A percentile compares a stretch with the other conserved stretches of the same genome.
Conservation (phyloP, 495 filamentous ascomycete genomes). For the Penicillium subrubescens region DNA sequence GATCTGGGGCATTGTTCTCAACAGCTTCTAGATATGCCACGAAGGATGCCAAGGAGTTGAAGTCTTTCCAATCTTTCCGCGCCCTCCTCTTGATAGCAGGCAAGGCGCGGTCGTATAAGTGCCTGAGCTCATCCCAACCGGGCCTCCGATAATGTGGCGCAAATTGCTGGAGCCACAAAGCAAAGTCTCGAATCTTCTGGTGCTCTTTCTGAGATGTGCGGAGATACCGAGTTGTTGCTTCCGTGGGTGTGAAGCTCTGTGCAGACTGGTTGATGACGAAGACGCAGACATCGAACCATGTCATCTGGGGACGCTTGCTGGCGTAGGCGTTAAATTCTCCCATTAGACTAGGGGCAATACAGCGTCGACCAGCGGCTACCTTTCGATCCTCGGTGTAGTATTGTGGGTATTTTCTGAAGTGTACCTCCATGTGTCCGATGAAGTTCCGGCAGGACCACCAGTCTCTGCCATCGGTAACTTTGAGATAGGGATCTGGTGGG, state of each 20-base stretch:
- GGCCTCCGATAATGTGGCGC: slow-evolving; percentile 6
- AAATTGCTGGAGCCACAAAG: slow-evolving; percentile 16
- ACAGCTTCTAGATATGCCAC: slow-evolving; percentile 18
- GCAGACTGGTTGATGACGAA: neutral
- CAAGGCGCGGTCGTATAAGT: slow-evolving; percentile 17
- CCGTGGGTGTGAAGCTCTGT: neutral
- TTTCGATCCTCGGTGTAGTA: neutral
- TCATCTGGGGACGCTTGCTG: neutral
- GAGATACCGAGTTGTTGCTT: neutral
- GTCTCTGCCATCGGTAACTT: neutral
- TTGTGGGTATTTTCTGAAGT: neutral
- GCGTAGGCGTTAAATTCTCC: neutral
- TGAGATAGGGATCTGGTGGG: neutral
- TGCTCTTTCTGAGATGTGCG: neutral
- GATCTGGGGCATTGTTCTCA: neutral
- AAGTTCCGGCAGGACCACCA: neutral
- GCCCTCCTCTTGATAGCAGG: neutral
- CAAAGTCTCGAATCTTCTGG: slow-evolving; percentile 19
- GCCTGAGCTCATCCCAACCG: slow-evolving; percentile 14
- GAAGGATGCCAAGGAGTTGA: slow-evolving; percentile 13
- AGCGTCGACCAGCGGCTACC: neutral
- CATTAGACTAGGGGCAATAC: neutral
- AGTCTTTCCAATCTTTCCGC: slow-evolving; percentile 6
- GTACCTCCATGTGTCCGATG: neutral
- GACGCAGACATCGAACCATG: neutral